Evolutionary conservation across 345 rosid genomes (phyloP), one percentile per base, ranked within the genome.

Genomic region (Mercurialis annua): DNA sequence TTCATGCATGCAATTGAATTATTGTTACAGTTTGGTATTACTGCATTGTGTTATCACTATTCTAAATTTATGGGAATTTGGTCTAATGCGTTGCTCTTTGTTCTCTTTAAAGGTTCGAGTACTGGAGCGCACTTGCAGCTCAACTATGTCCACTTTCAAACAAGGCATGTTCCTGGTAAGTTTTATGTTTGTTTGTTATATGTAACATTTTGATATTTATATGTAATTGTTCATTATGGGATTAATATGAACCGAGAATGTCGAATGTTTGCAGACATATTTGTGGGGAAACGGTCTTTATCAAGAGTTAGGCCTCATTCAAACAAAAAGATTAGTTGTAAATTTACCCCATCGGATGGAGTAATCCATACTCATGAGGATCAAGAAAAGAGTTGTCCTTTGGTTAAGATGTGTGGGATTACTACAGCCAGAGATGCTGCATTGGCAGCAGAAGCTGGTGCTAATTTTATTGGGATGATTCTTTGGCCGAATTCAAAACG

Each of bases 401-500:
- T 84, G 71, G 89, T 92, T 67, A 86, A 92, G 84, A 92, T 92
- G 90, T 87, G 96, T 21, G 96, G 98, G 61, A 79, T 92, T 36
- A 86, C 96, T 57, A 87, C 96, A 29, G 87, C 89, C 1, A 66
- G 62, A 76, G 96, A 92, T 75, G 96, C 96, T 33, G 87, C 84
- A 23, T 70, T 85, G 73, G 98, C 96, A 8, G 96, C 89, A 64
- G 98, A 92, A 84, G 90, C 94, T 55, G 96, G 95, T 47, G 96
- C 96, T 30, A 66, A 85, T 78, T 81, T 84, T 50, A 84, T 85
- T 18, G 98, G 98, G 65, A 94, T 94, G 96, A 89, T 94, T 73
- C 70, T 92, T 49, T 89, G 92, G 93, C 93, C 97, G 12, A 75
- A 89, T 54, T 86, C 97, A 42, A 94, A 89, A 68, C 88, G 92